Evolutionary conservation across 306 rosid species (phyloP).

Genomic region (Inga laurina): DNA sequence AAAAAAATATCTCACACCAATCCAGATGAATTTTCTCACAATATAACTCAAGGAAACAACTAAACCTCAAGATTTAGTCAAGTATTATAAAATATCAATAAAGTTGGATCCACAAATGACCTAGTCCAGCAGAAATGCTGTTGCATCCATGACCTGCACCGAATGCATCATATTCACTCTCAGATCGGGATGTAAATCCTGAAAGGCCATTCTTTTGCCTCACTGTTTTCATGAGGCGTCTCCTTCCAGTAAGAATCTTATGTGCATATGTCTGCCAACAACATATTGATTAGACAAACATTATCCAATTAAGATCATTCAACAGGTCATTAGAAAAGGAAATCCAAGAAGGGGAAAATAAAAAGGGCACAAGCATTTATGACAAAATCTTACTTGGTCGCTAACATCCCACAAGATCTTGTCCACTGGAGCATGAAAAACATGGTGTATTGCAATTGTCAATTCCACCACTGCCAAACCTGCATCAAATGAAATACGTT

Average conservation of each 20-base stretch:
- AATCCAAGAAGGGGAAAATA: neutral
- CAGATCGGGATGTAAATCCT: slow-evolving; percentile 63
- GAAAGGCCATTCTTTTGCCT: slow-evolving; percentile 75
- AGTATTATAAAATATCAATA: neutral
- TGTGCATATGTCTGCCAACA: slow-evolving; percentile 79
- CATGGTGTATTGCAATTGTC: slow-evolving; percentile 88
- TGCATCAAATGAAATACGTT: slow-evolving; percentile 46
- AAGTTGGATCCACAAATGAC: slow-evolving; percentile 47
- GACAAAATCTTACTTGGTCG: slow-evolving; percentile 69
- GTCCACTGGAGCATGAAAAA: slow-evolving; percentile 89
- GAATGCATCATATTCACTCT: slow-evolving; percentile 91
- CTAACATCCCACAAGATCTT: slow-evolving; percentile 92
- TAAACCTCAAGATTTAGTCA: neutral
- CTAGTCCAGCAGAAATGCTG: slow-evolving; percentile 96
- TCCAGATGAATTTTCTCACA: slow-evolving; percentile 13
- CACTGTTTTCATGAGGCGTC: slow-evolving; percentile 65
- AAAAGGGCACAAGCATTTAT: neutral
- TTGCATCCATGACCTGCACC: slow-evolving; percentile 97
- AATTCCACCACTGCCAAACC: slow-evolving; percentile 81
- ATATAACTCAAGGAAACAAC: neutral
- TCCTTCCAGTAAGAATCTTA: slow-evolving; percentile 91
- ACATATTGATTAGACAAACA: neutral
- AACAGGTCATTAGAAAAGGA: slow-evolving; percentile 17
- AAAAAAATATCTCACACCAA: neutral
- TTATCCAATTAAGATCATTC: neutral